phyloP scores from a whole-genome alignment of 2,329 filamentous ascomycete genomes.

The Daldinia eschscholtzii region DNA sequence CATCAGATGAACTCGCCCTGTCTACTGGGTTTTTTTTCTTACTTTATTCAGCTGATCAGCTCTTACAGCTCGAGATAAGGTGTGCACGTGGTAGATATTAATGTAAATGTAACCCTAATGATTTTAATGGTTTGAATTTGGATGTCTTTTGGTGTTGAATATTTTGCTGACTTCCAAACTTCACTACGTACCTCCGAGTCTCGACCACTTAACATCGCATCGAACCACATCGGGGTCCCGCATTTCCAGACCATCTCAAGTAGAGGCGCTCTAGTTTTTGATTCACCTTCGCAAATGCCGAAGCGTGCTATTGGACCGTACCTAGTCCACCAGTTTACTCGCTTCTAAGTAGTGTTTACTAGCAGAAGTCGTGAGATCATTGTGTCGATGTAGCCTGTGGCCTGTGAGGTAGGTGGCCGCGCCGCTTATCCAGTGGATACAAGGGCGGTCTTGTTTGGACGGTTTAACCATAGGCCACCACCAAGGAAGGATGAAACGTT shows the following conservation, averaged over 20 bases:
- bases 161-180: conserved; percentile 4
- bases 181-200: neutral
- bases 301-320: neutral
- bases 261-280: conserved; percentile 14
- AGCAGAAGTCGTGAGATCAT: conserved; percentile 6
- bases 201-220: neutral
- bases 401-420: neutral
- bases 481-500: conserved; percentile 39
- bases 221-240: neutral
- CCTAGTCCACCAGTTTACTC: neutral
- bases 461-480: conserved; percentile 17
- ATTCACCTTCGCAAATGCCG: conserved; percentile 21
- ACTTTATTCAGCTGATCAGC: conserved; percentile 16
- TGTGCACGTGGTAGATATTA: conserved; percentile 8
- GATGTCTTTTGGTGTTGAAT: too few relatives aligned
- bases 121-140: neutral
- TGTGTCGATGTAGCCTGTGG: conserved; percentile 6
- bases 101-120: neutral
- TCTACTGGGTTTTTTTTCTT: conserved; percentile 1
- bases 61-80: neutral
- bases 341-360: neutral
- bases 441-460: conserved; percentile 5
- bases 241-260: conserved; percentile 5
- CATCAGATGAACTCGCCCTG: conserved; percentile 33
- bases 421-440: conserved; percentile 27